Conservation (phyloP, 805 yeast genomes). For the Pichia cephalocereana region DNA sequence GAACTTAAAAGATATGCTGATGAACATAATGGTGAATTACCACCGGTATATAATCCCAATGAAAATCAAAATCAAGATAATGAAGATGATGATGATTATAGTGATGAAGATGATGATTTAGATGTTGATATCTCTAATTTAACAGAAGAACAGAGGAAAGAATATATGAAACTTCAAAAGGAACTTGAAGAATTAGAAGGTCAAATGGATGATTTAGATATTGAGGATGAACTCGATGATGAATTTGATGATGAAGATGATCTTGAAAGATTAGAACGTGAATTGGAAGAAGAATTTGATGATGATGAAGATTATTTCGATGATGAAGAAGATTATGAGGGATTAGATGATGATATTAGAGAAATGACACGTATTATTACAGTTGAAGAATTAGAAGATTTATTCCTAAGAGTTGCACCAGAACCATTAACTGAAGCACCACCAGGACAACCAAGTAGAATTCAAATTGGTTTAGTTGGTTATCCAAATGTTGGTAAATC, state of each 20-base stretch:
- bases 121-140: slow-evolving; percentile 14
- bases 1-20: slow-evolving; percentile 9
- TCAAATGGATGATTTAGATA: slow-evolving; percentile 9
- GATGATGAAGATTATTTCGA: slow-evolving; percentile 8
- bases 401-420: slow-evolving; percentile 77
- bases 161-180: slow-evolving; percentile 10
- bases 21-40: slow-evolving; percentile 8
- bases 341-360: slow-evolving; percentile 22
- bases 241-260: slow-evolving; percentile 12
- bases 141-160: slow-evolving; percentile 16
- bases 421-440: slow-evolving; percentile 40
- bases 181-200: slow-evolving; percentile 15
- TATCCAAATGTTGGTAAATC: slow-evolving; percentile 84
- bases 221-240: slow-evolving; percentile 18
- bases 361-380: slow-evolving; percentile 61
- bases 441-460: slow-evolving; percentile 48
- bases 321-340: slow-evolving; percentile 15
- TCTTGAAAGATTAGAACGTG: slow-evolving; percentile 3
- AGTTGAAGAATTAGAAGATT: slow-evolving; percentile 75
- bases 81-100: slow-evolving; percentile 5
- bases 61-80: background rate
- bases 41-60: slow-evolving; percentile 5
- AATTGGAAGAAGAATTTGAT: slow-evolving; percentile 22
- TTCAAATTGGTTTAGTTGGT: slow-evolving; percentile 93
- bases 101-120: slow-evolving; percentile 13